Base-by-base conservation (phyloP, 1,139 yeast genomes). In the Wickerhamomyces sp. region DNA sequence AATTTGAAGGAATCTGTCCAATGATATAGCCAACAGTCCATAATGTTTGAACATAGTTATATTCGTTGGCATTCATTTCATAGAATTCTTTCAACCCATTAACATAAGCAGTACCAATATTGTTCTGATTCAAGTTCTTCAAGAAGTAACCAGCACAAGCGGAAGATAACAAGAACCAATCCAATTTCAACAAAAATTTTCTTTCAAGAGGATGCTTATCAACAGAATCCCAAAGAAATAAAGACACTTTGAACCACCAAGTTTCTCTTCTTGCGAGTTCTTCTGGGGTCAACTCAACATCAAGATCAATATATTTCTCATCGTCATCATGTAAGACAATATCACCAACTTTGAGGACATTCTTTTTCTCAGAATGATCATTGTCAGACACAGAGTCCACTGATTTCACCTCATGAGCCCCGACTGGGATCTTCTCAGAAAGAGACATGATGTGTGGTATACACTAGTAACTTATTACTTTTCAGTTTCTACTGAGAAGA, bases 11-110 rank as follows among this genome's bases (percentile, higher is more conserved):
- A 28, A 78, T 64, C 47, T 76, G 81, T 12, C 82, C 81, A 38
- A 78, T 58, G 41, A 76, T 71, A 45, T 77, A 77, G 1, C 84
- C 85, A 14, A 75, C 73, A 0, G 81, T 76, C 70, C 75, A 78
- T 24, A 72, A 58, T 0, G 82, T 72, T 13, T 64, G 61, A 52
- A 78, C 60, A 38, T 72, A 70, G 44, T 78, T 73, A 44, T 70
- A 72, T 48, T 79, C 80, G 48, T 78, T 74, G n/a, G 67, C 67
- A 39, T 61, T 57, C 72, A 79, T 72, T 8, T 57, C 46, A 46
- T 72, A 72, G 46, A 72, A 71, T 45, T 78, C 81, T 41, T 68
- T 63, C 84, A 80, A 76, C 16, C 85, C 84, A 40, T 77, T 74
- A 29, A 76, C 80, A 52, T 74, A 80, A 2, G 58, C 79, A n/a